Conservation (phyloP, 2,329 filamentous ascomycete genomes). For the Arthrobotrys musiformis region DNA sequence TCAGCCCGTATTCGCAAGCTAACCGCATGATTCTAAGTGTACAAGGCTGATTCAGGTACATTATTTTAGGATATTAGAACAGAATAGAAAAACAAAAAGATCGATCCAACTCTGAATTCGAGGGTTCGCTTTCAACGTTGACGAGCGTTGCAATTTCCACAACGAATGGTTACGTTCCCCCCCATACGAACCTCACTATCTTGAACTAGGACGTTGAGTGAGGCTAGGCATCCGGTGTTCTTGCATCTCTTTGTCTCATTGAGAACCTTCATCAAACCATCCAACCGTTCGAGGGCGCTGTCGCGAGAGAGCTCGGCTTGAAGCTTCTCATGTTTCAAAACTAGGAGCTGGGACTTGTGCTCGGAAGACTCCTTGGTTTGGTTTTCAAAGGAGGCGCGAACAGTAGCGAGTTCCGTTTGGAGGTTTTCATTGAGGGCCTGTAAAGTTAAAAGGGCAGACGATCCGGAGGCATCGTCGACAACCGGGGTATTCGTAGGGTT, state of each 20-base stretch:
- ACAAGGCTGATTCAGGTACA: not conserved
- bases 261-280: conserved; percentile 27
- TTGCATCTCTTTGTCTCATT: conserved; percentile 36
- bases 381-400: not conserved
- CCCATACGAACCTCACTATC: conserved; percentile 28
- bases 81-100: not conserved
- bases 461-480: not conserved
- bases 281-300: conserved; percentile 18
- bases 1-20: not conserved
- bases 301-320: conserved; percentile 27
- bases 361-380: conserved; percentile 1
- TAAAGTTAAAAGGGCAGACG: not conserved
- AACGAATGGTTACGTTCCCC: conserved; percentile 28
- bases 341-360: conserved; percentile 6
- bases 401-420: not conserved
- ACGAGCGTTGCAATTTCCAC: conserved; percentile 33
- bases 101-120: not conserved
- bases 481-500: conserved; percentile 21
- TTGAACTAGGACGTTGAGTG: conserved; percentile 19
- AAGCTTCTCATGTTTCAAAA: conserved; percentile 30
- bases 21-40: not conserved
- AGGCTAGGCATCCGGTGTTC: conserved; percentile 13
- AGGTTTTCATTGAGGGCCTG: conserved; percentile 7
- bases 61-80: not conserved
- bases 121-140: too few relatives aligned